Conservation (phyloP, 2,329 filamentous ascomycete species). For the Pseudocercospora pini-densiflorae region DNA sequence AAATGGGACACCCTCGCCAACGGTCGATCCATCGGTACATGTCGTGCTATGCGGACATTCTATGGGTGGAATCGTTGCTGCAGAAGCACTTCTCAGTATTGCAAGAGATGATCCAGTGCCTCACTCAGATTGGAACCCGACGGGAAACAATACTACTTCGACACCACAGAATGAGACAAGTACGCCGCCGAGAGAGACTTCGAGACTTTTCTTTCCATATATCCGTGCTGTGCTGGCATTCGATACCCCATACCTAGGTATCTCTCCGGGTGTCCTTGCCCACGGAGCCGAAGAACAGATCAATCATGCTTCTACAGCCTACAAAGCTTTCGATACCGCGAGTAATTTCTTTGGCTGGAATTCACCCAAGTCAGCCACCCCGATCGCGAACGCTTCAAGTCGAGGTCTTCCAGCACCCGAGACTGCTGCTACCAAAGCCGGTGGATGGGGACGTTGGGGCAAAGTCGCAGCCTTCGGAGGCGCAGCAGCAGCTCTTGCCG, state of each 20-base stretch:
- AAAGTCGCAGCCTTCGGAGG: constrained; percentile 85
- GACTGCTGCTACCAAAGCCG: constrained; percentile 18
- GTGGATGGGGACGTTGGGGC: constrained; percentile 40
- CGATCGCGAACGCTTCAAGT: constrained; percentile 32
- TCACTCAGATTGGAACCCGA: constrained; percentile 3
- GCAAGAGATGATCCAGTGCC: constrained; percentile 64
- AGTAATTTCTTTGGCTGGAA: constrained; percentile 59
- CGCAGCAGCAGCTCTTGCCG: constrained; percentile 76
- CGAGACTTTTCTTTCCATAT: constrained; percentile 83
- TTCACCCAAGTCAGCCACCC: constrained; percentile 26
- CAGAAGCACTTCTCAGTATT: constrained; percentile 80
- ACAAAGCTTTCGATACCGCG: constrained; percentile 69
- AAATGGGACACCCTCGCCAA: constrained; percentile 78
- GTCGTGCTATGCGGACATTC: constrained; percentile 85
- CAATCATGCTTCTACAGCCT: constrained; percentile 71
- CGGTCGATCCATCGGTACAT: constrained; percentile 81
- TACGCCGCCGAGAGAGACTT: constrained; percentile 15
- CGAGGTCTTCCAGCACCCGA: constrained; percentile 38
- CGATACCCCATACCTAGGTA: constrained; percentile 81
- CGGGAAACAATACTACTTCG: constrained; percentile 8
- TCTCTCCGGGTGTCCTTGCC: constrained; percentile 80
- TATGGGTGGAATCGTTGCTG: constrained; percentile 91
- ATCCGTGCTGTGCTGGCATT: constrained; percentile 71
- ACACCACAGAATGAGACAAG: neutral
- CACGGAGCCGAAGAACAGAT: constrained; percentile 82